Conservation (phyloP, 2,329 filamentous ascomycete species). For the Colletotrichum viniferum region DNA sequence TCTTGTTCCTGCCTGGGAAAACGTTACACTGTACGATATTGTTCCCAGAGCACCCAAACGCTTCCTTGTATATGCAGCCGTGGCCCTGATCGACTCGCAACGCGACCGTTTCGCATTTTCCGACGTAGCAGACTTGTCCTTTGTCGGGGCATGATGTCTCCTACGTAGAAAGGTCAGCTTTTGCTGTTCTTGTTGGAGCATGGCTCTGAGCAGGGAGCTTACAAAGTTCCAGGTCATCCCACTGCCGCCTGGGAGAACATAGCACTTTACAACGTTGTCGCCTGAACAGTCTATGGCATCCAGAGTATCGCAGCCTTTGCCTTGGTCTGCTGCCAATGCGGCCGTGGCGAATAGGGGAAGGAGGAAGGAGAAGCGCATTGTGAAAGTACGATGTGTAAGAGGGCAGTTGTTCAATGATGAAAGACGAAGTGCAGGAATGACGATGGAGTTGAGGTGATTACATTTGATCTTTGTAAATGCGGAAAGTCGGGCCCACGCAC, state of each 20-base stretch:
- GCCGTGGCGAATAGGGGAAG: not conserved
- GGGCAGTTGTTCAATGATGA: not conserved
- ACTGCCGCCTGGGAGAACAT: not conserved
- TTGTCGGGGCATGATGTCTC: not conserved
- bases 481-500: not conserved
- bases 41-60: not conserved
- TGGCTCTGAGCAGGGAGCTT: not conserved
- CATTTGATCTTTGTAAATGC: not conserved
- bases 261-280: not conserved
- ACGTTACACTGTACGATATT: not conserved
- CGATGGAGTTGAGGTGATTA: not conserved
- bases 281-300: not conserved
- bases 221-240: not conserved
- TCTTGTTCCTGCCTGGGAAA: not conserved
- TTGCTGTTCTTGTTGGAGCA: not conserved
- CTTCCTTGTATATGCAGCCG: not conserved
- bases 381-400: not conserved
- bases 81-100: not conserved
- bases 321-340: not conserved
- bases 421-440: not conserved
- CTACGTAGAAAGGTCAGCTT: not conserved
- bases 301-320: not conserved
- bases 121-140: not conserved
- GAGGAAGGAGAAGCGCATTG: not conserved
- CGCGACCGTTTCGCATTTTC: not conserved